Evolutionary conservation across 2,329 filamentous ascomycete genomes (phyloP).

Genomic region (Penicillium thymicola): DNA sequence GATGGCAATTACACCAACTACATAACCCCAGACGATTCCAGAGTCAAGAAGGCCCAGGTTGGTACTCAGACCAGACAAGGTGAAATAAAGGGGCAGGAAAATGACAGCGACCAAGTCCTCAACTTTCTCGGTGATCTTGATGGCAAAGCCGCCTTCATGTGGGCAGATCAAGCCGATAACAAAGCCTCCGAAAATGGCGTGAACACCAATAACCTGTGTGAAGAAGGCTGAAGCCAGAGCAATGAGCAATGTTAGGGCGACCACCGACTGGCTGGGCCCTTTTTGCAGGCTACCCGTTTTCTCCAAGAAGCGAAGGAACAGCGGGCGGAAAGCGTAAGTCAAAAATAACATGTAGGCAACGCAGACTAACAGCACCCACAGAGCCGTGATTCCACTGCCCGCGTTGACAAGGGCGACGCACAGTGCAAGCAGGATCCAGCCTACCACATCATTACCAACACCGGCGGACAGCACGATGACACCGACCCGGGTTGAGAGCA

Average conservation of each 20-base stretch:
- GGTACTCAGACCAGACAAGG: conserved; percentile 83
- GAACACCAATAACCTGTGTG: conserved; percentile 84
- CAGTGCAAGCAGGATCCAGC: conserved; percentile 88
- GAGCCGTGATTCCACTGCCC: conserved; percentile 72
- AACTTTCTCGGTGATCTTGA: conserved; percentile 88
- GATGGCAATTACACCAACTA: conserved; percentile 74
- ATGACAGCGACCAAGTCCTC: conserved; percentile 84
- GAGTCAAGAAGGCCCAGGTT: conserved; percentile 78
- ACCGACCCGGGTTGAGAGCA: conserved; percentile 78
- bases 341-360: conserved; percentile 75
- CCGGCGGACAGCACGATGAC: conserved; percentile 86
- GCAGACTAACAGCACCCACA: conserved; percentile 77
- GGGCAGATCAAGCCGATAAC: conserved; percentile 85
- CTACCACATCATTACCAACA: conserved; percentile 86
- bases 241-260: conserved; percentile 76
- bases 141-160: conserved; percentile 83
- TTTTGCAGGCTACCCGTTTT: conserved; percentile 77
- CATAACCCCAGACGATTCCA: conserved; percentile 85
- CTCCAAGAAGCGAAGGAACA: conserved; percentile 70
- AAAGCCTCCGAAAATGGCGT: conserved; percentile 93
- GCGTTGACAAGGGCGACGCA: conserved; percentile 93
- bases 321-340: conserved; percentile 67
- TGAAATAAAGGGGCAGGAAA: conserved; percentile 89
- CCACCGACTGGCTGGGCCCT: conserved; percentile 80
- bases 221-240: conserved; percentile 80